phyloP scores from a whole-genome alignment of 768 basidiomycete species.

The Leucosporidium yakuticum region DNA sequence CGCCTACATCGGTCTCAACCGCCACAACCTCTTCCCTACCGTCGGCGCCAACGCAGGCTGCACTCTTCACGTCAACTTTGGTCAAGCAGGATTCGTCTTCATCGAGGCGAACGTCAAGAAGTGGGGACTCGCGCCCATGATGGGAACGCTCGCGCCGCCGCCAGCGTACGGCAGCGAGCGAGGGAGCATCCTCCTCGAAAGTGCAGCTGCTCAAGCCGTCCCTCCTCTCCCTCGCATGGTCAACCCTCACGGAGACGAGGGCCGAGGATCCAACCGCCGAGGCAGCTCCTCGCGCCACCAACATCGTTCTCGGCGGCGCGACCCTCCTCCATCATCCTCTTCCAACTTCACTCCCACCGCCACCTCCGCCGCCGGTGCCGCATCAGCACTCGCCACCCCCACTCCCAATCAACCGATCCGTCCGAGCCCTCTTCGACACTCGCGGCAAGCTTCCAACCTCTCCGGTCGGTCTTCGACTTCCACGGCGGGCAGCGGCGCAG shows the following conservation, averaged over 20 bases:
- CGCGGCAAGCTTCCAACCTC: conserved; percentile 17
- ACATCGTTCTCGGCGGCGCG: conserved; percentile 49
- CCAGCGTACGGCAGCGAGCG: conserved; percentile 97
- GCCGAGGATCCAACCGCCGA: conserved; percentile 50
- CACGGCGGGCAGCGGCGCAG: conserved; percentile 50
- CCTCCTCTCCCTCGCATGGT: background rate
- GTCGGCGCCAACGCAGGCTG: conserved; percentile 94
- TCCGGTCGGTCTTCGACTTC: conserved; percentile 12
- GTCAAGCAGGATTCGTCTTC: conserved; percentile 96
- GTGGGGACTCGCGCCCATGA: conserved; percentile 96
- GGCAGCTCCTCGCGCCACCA: conserved; percentile 46
- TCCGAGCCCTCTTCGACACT: conserved; percentile 52
- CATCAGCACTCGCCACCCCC: conserved; percentile 29
- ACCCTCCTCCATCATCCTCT: conserved; percentile 35
- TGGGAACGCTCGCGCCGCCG: conserved; percentile 93
- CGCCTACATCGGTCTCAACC: conserved; percentile 80
- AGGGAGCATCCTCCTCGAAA: conserved; percentile 85
- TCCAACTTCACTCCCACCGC: background rate
- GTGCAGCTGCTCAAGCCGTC: conserved; percentile 26
- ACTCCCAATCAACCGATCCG: conserved; percentile 36
- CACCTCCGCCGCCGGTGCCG: background rate
- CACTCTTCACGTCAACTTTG: conserved; percentile 93
- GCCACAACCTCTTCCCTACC: conserved; percentile 93
- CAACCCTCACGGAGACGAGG: conserved; percentile 40
- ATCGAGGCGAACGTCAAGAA: conserved; percentile 99